Evolutionary conservation across 257 asterid genomes (phyloP), one percentile per base, ranked within the genome.

Genomic region (Leonotis leonurus): DNA sequence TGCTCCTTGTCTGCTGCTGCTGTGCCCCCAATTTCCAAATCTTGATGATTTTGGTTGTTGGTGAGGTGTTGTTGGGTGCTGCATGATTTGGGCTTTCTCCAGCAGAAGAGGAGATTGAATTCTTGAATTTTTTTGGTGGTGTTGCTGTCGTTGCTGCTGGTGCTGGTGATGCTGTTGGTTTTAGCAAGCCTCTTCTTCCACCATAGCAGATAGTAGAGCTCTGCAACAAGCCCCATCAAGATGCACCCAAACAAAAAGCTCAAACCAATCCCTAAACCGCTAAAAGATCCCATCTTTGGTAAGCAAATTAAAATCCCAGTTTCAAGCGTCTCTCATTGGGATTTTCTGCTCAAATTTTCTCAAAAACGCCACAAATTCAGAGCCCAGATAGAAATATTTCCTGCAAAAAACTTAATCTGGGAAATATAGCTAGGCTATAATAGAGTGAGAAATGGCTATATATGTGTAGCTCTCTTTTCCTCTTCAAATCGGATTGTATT

Each of bases 231-330:
- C 55, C 96, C 99, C 81, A 92, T 69, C 50, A 92, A 71, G 33
- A 92, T 80, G 75, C 78, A 85, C n/a, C 99, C 95, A 67, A 86
- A 83, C 3, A 85, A 68, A 59, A 83, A 74, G 45, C 95, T 86
- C 77, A 92, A 77, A 32, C 85, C 96, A 62, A 92, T 85, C 1
- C 90, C 88, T 68, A 92, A 70, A 57, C 93, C 89, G 59, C 96
- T 83, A 24, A 89, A 83, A 84, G 94, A 86, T 66, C 82, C 86
- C 95, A 83, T 88, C 46, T 80, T 69, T 66, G 2, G 27, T n/a
- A 12, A 17, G 49, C n/a, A n/a, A n/a, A n/a, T n/a, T n/a, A 63
- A 14, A 62, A 59, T 37, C 40, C 13, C 55, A 49, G 13, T 2
- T 46, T 58, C 29, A 54, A 43, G 40, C 57, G 10, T 52, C 67